phyloP scores from a whole-genome alignment of 2,329 filamentous ascomycete genomes.

The Exophiala lecanii-corni region DNA sequence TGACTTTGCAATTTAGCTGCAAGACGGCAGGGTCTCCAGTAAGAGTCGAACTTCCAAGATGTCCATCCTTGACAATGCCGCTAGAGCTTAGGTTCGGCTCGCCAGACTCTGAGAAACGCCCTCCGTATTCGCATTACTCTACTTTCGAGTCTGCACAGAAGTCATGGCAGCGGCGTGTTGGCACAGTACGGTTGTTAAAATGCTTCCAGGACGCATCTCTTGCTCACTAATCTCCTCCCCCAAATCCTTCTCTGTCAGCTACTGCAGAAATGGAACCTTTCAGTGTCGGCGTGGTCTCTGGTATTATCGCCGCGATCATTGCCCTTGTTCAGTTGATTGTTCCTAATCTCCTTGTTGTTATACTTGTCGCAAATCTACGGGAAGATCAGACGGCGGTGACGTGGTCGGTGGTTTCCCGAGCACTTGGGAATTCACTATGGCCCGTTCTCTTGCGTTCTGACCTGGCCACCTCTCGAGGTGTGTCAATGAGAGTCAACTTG shows the following conservation, averaged over 20 bases:
- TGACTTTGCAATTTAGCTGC: too few species aligned
- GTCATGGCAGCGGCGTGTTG: too few species aligned
- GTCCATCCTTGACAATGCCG: too few species aligned
- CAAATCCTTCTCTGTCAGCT: neutral
- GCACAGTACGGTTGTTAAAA: too few species aligned
- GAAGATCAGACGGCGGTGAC: neutral
- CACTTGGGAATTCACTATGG: neutral
- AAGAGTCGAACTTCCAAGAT: too few species aligned
- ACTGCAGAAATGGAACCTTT: too few species aligned
- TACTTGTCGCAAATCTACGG: neutral
- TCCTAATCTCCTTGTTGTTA: neutral
- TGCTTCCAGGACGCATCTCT: too few species aligned
- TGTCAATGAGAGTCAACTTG: neutral
- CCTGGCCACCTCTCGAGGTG: neutral
- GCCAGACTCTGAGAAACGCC: too few species aligned
- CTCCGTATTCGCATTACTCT: too few species aligned
- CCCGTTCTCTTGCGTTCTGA: neutral
- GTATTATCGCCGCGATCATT: neutral
- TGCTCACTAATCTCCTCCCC: neutral
- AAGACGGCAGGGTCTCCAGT: too few species aligned
- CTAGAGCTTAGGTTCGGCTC: too few species aligned
- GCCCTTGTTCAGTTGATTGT: neutral
- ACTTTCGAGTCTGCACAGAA: too few species aligned
- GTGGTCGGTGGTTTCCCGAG: neutral
- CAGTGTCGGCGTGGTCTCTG: neutral